A percentile compares a stretch with the other conserved stretches of the same genome.
Conservation (phyloP, 352 stramenopile genomes). For the Elongisporangium anandrum region DNA sequence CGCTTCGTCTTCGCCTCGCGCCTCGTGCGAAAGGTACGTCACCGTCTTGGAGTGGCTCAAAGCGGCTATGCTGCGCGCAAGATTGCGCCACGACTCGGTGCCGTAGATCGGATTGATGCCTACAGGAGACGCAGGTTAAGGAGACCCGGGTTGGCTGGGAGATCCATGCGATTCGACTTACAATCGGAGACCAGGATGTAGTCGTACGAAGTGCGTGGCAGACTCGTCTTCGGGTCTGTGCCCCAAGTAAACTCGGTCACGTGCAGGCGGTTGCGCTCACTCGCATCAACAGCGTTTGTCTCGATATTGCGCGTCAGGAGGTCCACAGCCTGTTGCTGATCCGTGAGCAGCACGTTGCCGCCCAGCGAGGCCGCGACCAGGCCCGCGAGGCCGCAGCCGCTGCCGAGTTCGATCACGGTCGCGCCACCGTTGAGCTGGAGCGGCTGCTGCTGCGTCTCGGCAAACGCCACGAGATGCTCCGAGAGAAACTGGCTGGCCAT, state of each 20-base stretch:
- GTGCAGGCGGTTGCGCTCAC: slow-evolving; percentile 29
- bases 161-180: slow-evolving; percentile 12
- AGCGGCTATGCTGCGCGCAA: slow-evolving; percentile 59
- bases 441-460: slow-evolving; percentile 5
- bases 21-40: slow-evolving; percentile 72
- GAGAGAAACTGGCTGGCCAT: slow-evolving; percentile 64
- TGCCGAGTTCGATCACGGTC: slow-evolving; percentile 72
- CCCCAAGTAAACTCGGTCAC: slow-evolving; percentile 69
- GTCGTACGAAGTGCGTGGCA: slow-evolving; percentile 27
- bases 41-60: slow-evolving; percentile 48
- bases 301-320: slow-evolving; percentile 56
- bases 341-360: slow-evolving; percentile 64
- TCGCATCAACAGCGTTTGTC: slow-evolving; percentile 34
- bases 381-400: slow-evolving; percentile 69
- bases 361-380: slow-evolving; percentile 61
- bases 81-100: slow-evolving; percentile 67
- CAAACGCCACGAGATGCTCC: slow-evolving; percentile 45
- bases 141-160: too few relatives aligned
- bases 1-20: slow-evolving; percentile 65
- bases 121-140: too few relatives aligned
- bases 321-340: slow-evolving; percentile 64
- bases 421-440: slow-evolving; percentile 18
- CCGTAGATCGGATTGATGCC: slow-evolving; percentile 86
- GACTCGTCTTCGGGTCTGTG: slow-evolving; percentile 12
- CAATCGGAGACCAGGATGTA: slow-evolving; percentile 83